Percentiles rank a stretch among this genome's conserved stretches.
These are phyloP conservation scores for Talaromyces pinophilus DNA, from an alignment of 2,329 filamentous ascomycete genomes.

Conservation along the genomic window DNA sequence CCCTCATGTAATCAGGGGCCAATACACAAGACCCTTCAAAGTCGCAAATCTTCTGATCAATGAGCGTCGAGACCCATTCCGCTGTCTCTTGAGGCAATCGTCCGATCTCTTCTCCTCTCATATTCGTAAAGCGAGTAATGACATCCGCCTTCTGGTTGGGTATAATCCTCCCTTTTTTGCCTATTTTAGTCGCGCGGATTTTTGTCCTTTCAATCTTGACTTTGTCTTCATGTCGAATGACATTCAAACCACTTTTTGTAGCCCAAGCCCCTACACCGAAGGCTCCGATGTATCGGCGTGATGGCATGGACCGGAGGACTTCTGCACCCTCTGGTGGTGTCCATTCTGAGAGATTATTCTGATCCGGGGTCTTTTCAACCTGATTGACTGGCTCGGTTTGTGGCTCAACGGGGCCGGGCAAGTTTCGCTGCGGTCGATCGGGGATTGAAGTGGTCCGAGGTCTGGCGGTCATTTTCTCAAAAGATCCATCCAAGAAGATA, in stretches of 20 bases:
- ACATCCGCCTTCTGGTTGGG: constrained; percentile 72
- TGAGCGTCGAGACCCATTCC: constrained; percentile 85
- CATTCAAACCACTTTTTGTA: constrained; percentile 73
- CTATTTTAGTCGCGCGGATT: constrained; percentile 59
- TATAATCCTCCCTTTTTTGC: constrained; percentile 48
- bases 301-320: constrained; percentile 42
- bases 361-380: background rate
- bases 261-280: constrained; percentile 93
- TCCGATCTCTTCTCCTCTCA: constrained; percentile 77
- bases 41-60: constrained; percentile 84
- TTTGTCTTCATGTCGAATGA: constrained; percentile 78
- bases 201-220: constrained; percentile 86
- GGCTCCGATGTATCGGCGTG: constrained; percentile 77
- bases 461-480: constrained; percentile 44
- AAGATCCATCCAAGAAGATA: constrained; percentile 65
- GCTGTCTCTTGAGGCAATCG: constrained; percentile 83
- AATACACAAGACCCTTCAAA: constrained; percentile 90
- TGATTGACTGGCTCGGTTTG: background rate
- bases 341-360: constrained; percentile 1
- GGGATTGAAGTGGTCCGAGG: background rate
- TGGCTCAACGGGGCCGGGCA: background rate
- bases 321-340: constrained; percentile 19
- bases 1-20: constrained; percentile 78
- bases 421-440: background rate
- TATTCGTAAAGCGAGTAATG: constrained; percentile 86